These are phyloP conservation scores for Taphrina communis DNA, from an alignment of 1,139 yeast species.

Conservation along the genomic window DNA sequence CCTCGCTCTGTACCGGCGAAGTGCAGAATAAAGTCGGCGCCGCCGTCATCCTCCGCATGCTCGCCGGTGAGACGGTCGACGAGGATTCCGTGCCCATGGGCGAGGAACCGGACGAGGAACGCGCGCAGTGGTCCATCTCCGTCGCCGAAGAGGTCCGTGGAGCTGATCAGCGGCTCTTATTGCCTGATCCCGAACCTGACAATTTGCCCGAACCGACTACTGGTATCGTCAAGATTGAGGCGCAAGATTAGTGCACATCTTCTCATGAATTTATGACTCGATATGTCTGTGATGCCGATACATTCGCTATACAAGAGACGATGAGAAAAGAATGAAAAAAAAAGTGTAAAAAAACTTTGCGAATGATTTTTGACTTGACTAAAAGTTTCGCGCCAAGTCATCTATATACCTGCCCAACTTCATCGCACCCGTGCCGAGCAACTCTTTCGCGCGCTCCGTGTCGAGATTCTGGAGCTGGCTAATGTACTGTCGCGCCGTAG, in stretches of 20 bases:
- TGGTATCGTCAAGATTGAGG: background rate
- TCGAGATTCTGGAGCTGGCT: conserved; percentile 33
- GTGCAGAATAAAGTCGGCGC: conserved; percentile 91
- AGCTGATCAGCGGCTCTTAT: conserved; percentile 21
- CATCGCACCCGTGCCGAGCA: conserved; percentile 34
- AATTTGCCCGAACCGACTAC: too few species aligned
- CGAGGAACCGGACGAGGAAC: conserved; percentile 53
- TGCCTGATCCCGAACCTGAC: conserved; percentile 1
- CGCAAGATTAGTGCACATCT: too few species aligned
- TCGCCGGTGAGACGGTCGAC: conserved; percentile 55
- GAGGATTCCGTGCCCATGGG: conserved; percentile 67
- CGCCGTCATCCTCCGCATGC: conserved; percentile 61
- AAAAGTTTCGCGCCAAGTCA: conserved; percentile 38
- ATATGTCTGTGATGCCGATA: background rate
- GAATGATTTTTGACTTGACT: background rate
- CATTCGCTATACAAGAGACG: conserved; percentile 1
- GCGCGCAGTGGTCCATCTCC: conserved; percentile 33
- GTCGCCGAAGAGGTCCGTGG: conserved; percentile 35
- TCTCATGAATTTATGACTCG: too few species aligned
- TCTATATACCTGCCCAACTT: conserved; percentile 37
- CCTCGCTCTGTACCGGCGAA: conserved; percentile 76
- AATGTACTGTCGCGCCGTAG: conserved; percentile 37
- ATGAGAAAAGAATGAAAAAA: background rate
- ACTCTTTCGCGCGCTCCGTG: conserved; percentile 34
- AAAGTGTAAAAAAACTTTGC: background rate